phyloP scores from a whole-genome alignment of 148 eudicot genomes.

The Limonium bicolor region DNA sequence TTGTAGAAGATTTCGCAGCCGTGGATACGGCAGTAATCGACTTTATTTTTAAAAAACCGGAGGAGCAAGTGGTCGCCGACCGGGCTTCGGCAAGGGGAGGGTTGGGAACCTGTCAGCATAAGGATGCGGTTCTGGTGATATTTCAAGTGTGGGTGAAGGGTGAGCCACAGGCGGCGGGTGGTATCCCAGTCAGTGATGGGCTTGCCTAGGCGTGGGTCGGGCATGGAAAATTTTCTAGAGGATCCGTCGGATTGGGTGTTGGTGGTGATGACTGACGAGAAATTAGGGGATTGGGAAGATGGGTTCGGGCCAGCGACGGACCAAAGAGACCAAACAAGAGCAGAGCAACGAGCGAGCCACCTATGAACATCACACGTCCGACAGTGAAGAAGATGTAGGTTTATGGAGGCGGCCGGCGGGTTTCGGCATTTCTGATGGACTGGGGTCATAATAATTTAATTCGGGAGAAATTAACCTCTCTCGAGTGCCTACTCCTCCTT shows the following conservation, averaged over 20 bases:
- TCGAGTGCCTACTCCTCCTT: no score
- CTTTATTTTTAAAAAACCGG: slow-evolving; percentile 68
- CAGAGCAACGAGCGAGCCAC: slow-evolving; percentile 26
- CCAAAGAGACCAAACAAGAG: slow-evolving; percentile 38
- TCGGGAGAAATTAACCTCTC: no score
- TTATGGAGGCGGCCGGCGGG: no score
- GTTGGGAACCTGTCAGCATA: slow-evolving; percentile 71
- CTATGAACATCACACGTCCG: no score
- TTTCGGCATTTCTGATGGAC: no score
- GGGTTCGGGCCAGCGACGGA: slow-evolving; percentile 22
- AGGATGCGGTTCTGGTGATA: slow-evolving; percentile 30
- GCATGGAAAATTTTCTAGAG: no score
- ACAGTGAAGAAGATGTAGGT: no score
- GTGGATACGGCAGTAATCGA: slow-evolving; percentile 78
- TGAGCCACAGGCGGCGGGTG: slow-evolving; percentile 27
- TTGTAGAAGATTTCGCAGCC: slow-evolving; percentile 42
- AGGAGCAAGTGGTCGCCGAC: slow-evolving; percentile 65
- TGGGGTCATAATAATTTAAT: no score
- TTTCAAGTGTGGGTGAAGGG: no score
- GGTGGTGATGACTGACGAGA: not conserved
- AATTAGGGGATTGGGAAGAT: slow-evolving; percentile 5
- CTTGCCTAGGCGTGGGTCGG: slow-evolving; percentile 8
- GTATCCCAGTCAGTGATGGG: slow-evolving; percentile 15
- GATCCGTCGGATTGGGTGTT: slow-evolving; percentile 3
- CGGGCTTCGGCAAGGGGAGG: slow-evolving; percentile 48